These are phyloP conservation scores for Primulina tabacum DNA, from an alignment of 257 asterid genomes.

Conservation along the genomic window DNA sequence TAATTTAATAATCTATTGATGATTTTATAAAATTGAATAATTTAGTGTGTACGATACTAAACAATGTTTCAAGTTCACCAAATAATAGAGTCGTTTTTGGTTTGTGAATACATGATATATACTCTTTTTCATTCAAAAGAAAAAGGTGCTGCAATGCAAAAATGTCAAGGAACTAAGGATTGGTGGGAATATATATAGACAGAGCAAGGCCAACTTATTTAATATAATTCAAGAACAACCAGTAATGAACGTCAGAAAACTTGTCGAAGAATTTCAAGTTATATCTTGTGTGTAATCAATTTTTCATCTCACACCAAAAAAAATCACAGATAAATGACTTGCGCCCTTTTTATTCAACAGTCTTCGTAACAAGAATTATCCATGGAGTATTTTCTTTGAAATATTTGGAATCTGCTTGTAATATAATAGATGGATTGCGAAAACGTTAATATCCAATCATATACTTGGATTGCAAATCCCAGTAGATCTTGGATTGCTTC, in stretches of 20 bases:
- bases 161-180: no score
- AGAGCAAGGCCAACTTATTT: no score
- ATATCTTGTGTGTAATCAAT: no score
- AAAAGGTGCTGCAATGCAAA: no score
- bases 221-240: background rate
- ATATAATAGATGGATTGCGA: background rate
- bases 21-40: no score
- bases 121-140: no score
- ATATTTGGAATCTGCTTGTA: background rate
- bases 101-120: no score
- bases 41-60: no score
- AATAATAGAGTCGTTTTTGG: no score
- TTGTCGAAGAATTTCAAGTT: background rate
- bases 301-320: background rate
- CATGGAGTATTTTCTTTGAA: background rate
- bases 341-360: background rate
- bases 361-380: background rate
- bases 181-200: no score
- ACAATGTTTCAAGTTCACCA: no score
- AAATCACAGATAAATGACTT: background rate
- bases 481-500: slow-evolving; percentile 66
- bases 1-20: no score
- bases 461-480: slow-evolving; percentile 69
- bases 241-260: background rate
- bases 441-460: slow-evolving; percentile 53